Percentiles rank a stretch among this genome's conserved stretches.
phyloP scores from a whole-genome alignment of 768 basidiomycete species.

The Suillus sp. region DNA sequence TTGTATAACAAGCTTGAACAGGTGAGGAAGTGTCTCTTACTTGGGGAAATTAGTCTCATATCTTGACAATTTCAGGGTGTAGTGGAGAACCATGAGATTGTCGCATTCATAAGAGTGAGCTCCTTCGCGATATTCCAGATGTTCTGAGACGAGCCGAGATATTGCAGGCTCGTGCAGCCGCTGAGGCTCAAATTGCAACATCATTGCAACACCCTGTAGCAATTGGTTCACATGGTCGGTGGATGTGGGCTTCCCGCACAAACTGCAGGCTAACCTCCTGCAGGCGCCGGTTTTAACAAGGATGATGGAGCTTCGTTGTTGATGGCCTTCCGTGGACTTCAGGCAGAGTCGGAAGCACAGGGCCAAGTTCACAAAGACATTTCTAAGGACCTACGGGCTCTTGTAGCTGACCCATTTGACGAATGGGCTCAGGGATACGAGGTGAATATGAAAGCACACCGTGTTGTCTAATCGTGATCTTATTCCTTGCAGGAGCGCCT shows the following conservation, averaged over 20 bases:
- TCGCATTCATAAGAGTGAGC: constrained; percentile 78
- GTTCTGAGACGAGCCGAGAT: constrained; percentile 14
- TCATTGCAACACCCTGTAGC: constrained; percentile 54
- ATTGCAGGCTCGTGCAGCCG: constrained; percentile 68
- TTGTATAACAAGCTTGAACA: constrained; percentile 78
- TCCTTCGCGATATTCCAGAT: constrained; percentile 8
- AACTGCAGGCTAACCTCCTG: constrained; percentile 14
- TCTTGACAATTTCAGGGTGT: constrained; percentile 55
- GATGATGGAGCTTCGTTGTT: constrained; percentile 86
- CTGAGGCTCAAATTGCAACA: constrained; percentile 66
- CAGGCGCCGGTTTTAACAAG: constrained; percentile 67
- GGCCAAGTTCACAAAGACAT: constrained; percentile 74
- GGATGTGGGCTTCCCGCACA: constrained; percentile 16
- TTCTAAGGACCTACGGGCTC: constrained; percentile 71
- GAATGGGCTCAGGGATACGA: constrained; percentile 78
- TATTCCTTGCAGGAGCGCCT: constrained; percentile 55
- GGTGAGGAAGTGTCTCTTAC: constrained; percentile 39
- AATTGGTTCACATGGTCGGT: constrained; percentile 52
- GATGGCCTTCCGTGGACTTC: constrained; percentile 78
- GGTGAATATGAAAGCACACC: constrained; percentile 37
- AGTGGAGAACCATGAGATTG: constrained; percentile 81
- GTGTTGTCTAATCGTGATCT: constrained; percentile 3
- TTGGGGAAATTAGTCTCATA: constrained; percentile 15
- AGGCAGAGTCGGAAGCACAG: constrained; percentile 68
- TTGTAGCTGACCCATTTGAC: constrained; percentile 81